These are phyloP conservation scores for Miscanthus sacchariflorus DNA, from an alignment of 202 grass and related monocot species.

Conservation along the genomic window DNA sequence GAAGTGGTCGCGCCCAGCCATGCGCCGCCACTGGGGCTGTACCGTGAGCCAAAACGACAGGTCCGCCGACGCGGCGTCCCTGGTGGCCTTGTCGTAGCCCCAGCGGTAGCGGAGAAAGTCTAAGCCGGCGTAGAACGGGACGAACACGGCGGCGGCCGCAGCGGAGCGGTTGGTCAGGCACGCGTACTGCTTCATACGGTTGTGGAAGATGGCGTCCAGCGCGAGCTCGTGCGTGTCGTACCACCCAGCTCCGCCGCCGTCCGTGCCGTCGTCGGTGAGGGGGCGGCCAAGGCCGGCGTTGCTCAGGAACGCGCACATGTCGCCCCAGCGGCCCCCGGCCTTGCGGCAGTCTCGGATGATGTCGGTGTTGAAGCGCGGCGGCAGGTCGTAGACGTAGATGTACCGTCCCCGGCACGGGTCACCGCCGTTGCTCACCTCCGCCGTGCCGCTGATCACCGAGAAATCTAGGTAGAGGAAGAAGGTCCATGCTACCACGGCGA, in stretches of 20 bases:
- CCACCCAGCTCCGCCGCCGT: neutral
- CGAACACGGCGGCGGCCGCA: neutral
- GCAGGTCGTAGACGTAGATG: neutral
- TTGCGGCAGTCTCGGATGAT: slow-evolving; percentile 6
- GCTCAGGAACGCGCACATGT: neutral
- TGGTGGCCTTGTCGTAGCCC: slow-evolving; percentile 4
- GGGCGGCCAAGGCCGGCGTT: neutral
- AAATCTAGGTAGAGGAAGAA: neutral
- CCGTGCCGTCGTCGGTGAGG: neutral
- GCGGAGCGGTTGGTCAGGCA: neutral
- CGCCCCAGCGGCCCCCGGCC: neutral
- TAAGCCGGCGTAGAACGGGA: slow-evolving; percentile 1
- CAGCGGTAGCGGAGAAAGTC: neutral
- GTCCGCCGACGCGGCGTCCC: neutral
- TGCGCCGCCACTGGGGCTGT: neutral
- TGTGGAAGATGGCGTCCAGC: slow-evolving; percentile 10
- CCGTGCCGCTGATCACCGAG: neutral
- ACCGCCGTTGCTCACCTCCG: neutral
- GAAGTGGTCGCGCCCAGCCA: neutral
- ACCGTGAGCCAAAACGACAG: neutral
- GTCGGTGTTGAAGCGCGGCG: neutral
- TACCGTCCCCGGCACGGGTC: neutral
- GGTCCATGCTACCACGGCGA: neutral
- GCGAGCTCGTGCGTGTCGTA: neutral
- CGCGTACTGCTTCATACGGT: slow-evolving; percentile 9